Evolutionary conservation across 345 rosid genomes (phyloP).

Genomic region (Brassica juncea): DNA sequence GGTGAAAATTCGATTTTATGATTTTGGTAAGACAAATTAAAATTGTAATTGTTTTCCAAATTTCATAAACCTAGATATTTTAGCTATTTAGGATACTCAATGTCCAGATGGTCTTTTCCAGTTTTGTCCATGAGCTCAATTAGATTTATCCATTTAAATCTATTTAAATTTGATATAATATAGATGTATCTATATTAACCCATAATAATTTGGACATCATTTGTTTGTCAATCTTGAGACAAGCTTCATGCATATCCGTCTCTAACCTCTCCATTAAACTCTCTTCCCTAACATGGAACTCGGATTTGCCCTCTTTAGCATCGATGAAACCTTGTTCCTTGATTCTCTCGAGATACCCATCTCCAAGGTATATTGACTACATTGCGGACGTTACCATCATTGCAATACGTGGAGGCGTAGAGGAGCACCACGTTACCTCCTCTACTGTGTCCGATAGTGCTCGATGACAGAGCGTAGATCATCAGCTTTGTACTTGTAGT

Average conservation of each 20-base stretch:
- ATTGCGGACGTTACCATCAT: not conserved
- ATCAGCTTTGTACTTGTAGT: not conserved
- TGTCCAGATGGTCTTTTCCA: too few species aligned
- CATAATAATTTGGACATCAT: conserved; percentile 23
- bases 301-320: conserved; percentile 44
- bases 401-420: not conserved
- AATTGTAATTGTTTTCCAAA: too few species aligned
- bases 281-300: conserved; percentile 52
- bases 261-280: conserved; percentile 65
- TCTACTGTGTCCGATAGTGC: not conserved
- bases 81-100: too few species aligned
- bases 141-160: too few species aligned
- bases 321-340: conserved; percentile 55
- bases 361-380: conserved; percentile 55
- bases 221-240: conserved; percentile 52
- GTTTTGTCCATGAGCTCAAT: too few species aligned
- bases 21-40: too few species aligned
- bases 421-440: not conserved
- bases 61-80: conserved; percentile 4
- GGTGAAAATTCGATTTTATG: too few species aligned
- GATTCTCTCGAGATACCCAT: conserved; percentile 49
- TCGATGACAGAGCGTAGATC: not conserved
- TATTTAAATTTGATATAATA: too few species aligned
- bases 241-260: conserved; percentile 56
- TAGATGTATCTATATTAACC: too few species aligned